Conservation (phyloP, 2,329 filamentous ascomycete species). For the Raffaelea ambrosiae region DNA sequence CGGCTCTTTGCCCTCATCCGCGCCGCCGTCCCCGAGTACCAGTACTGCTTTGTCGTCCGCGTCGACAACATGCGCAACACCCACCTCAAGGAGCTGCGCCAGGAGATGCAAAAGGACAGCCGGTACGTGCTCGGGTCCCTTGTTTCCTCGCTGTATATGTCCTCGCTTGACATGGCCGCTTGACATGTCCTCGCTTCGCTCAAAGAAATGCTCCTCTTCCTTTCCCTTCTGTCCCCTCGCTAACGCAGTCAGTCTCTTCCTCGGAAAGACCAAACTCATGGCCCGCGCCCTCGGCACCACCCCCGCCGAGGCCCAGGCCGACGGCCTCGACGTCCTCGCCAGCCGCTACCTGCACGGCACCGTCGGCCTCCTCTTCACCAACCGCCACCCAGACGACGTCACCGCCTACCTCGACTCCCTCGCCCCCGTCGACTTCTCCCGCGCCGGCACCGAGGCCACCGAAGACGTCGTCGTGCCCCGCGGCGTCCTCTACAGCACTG, state of each 20-base stretch:
- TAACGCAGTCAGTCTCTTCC: constrained; percentile 66
- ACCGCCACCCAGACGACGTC: constrained; percentile 57
- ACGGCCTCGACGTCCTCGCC: constrained; percentile 64
- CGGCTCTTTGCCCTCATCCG: constrained; percentile 84
- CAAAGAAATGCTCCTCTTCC: constrained; percentile 1
- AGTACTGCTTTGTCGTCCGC: constrained; percentile 86
- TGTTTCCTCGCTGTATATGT: not conserved
- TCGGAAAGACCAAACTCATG: constrained; percentile 99
- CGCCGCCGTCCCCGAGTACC: constrained; percentile 74
- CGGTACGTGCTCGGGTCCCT: constrained; percentile 43
- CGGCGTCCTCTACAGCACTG: constrained; percentile 73
- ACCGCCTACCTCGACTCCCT: constrained; percentile 64
- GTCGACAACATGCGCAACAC: constrained; percentile 98
- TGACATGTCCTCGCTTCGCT: not conserved
- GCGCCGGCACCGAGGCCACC: constrained; percentile 69
- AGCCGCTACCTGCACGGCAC: constrained; percentile 58
- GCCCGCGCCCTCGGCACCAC: constrained; percentile 80
- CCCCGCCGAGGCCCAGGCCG: constrained; percentile 69
- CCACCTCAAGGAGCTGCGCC: constrained; percentile 83
- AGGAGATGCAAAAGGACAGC: constrained; percentile 75
- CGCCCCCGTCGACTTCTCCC: constrained; percentile 77
- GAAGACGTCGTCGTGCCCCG: constrained; percentile 73
- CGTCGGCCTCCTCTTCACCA: constrained; percentile 85
- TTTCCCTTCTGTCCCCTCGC: not conserved
- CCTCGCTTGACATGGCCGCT: not conserved